A percentile compares a stretch with the other conserved stretches of the same genome.
These are phyloP conservation scores for Agaricales sp. DNA, from an alignment of 1,284 basidiomycete genomes.

Conservation along the genomic window DNA sequence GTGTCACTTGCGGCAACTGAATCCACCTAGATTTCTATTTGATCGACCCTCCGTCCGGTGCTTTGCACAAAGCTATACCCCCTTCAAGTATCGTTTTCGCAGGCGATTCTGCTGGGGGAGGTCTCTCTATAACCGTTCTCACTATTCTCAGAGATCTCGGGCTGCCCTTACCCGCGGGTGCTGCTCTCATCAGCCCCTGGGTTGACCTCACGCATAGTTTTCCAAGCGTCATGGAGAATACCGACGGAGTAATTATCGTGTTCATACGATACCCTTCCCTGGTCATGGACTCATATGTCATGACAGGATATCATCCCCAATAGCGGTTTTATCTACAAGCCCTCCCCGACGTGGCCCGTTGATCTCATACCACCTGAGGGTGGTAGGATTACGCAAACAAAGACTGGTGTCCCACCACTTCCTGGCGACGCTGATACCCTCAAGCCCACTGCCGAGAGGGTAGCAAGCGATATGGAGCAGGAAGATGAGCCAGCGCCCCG, in stretches of 20 bases:
- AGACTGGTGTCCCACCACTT: slow-evolving; percentile 32
- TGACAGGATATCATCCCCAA: slow-evolving; percentile 54
- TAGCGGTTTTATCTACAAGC: slow-evolving; percentile 51
- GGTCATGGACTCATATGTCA: slow-evolving; percentile 15
- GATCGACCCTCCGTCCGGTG: slow-evolving; percentile 60
- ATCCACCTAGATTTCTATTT: slow-evolving; percentile 61
- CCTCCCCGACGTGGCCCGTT: slow-evolving; percentile 46
- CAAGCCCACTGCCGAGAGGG: slow-evolving; percentile 21
- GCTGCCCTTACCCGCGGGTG: slow-evolving; percentile 66
- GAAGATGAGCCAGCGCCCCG: slow-evolving; percentile 7
- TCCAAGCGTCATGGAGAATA: slow-evolving; percentile 70
- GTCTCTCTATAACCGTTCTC: slow-evolving; percentile 56
- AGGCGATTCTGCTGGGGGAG: slow-evolving; percentile 82
- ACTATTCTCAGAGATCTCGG: slow-evolving; percentile 72
- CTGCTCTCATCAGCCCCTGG: slow-evolving; percentile 72
- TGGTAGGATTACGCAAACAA: slow-evolving; percentile 28
- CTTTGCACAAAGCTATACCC: slow-evolving; percentile 58
- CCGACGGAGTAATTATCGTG: slow-evolving; percentile 43
- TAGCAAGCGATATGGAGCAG: slow-evolving; percentile 16
- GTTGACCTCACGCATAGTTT: slow-evolving; percentile 83
- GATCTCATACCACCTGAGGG: slow-evolving; percentile 25
- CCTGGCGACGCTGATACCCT: slow-evolving; percentile 43
- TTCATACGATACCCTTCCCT: slow-evolving; percentile 19
- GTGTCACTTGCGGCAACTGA: no score
- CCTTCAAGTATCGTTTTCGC: slow-evolving; percentile 72